Evolutionary conservation across 164 flowering plant genomes (phyloP), one percentile per base, ranked within the genome.

Genomic region (Malania oleifera): DNA sequence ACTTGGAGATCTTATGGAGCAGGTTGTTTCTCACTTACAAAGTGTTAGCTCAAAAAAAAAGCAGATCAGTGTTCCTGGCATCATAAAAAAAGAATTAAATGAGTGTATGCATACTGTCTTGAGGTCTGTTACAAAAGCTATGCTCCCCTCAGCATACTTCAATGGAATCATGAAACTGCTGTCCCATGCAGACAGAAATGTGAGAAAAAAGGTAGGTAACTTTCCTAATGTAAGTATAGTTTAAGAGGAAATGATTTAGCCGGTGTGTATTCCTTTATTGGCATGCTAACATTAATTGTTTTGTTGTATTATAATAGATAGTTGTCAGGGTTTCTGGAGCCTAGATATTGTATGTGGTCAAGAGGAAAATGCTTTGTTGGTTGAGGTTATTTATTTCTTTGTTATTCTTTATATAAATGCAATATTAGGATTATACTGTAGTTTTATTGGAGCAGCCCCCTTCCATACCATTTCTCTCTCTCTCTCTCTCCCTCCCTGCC

Each of bases 151-250:
- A 2, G 59, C 85, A n/a, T 85, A 66, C 65, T 93, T 87, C 49
- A 63, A 55, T 41, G 67, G 77, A 70, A 81, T 83, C 35, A 67
- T 57, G 40, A 65, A 70, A 45, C 69, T 88, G 77, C 75, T 88
- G 43, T 55, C 57, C 24, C 73, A 76, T 71, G 56, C 34, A 27
- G 83, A 91, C 58, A 67, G 48, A 55, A 67, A 59, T 64, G 79
- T 88, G 63, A 69, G 61, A 58, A 83, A 75, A 69, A 86, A 91
- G 91, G 98, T 88, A 74, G 12, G n/a, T n/a, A n/a, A n/a, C 20
- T 1, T 1, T 45, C 38, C 7, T 34, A 43, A 5, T 43, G 43
- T 39, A 39, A 43, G 17, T 17, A 18, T 12, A 18, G 46, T 43
- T 43, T 17, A 1, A 1, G 10, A 7, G 38, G 11, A 34, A 34